phyloP scores from a whole-genome alignment of 345 rosid species.

The Eutrema heterophyllum region DNA sequence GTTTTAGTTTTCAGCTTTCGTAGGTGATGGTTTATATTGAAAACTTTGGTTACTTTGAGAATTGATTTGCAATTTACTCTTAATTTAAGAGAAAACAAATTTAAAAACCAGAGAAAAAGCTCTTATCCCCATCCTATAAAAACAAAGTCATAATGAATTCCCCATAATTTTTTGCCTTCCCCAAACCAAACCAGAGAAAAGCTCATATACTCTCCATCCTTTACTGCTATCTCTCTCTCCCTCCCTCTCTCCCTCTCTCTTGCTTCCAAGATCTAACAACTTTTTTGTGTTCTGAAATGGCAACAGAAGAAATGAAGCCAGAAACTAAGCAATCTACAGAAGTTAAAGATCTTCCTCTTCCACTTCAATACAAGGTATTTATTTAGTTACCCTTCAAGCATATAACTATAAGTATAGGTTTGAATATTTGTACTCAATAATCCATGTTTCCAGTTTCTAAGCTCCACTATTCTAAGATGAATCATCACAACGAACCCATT shows the following conservation, averaged over 20 bases:
- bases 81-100: background rate
- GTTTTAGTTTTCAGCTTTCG: background rate
- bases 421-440: background rate
- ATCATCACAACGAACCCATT: background rate
- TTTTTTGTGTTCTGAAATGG: slow-evolving; percentile 34
- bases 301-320: slow-evolving; percentile 37
- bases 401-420: background rate
- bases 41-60: background rate
- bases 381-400: background rate
- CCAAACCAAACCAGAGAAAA: background rate
- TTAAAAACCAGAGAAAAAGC: background rate
- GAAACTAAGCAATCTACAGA: slow-evolving; percentile 22
- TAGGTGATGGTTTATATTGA: background rate
- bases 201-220: too few species aligned
- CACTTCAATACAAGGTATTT: slow-evolving; percentile 61
- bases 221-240: too few species aligned
- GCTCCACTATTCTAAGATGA: background rate
- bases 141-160: slow-evolving; percentile 22
- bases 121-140: slow-evolving; percentile 15
- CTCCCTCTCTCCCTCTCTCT: slow-evolving; percentile 8
- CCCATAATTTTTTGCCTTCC: slow-evolving; percentile 22
- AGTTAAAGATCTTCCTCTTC: slow-evolving; percentile 19
- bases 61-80: background rate
- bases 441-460: background rate
- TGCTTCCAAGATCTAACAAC: slow-evolving; percentile 10